These are phyloP conservation scores for Cantharellus cinnabarinus DNA, from an alignment of 768 basidiomycete genomes.

Conservation along the genomic window DNA sequence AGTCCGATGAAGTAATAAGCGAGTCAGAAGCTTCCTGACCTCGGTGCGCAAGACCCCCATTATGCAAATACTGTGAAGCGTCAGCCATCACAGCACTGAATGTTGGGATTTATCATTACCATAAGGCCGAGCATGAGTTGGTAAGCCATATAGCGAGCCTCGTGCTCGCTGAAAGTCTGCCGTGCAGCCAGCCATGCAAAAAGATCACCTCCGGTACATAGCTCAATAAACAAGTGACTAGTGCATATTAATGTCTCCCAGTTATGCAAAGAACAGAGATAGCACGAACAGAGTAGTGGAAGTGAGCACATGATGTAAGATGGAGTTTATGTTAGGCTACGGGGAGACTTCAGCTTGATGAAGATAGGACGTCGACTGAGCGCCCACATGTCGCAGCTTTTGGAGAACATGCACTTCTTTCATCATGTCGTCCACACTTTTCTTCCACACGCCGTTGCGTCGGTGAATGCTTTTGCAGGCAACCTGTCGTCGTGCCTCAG, in stretches of 20 bases:
- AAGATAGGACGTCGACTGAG: not conserved
- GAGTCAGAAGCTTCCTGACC: not conserved
- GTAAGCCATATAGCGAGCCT: slow-evolving; percentile 6
- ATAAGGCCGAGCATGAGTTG: slow-evolving; percentile 7
- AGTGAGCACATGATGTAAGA: not conserved
- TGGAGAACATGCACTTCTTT: slow-evolving; percentile 7
- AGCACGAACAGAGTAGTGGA: not conserved
- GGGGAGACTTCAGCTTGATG: not conserved
- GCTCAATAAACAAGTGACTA: slow-evolving; percentile 8
- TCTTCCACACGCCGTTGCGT: not conserved
- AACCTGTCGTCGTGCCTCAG: not conserved
- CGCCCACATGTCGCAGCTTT: slow-evolving; percentile 4
- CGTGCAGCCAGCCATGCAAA: slow-evolving; percentile 2
- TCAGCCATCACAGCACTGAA: not conserved
- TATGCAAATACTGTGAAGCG: slow-evolving; percentile 6
- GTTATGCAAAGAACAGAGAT: not conserved
- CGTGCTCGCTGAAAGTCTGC: slow-evolving; percentile 1
- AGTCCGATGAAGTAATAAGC: not conserved
- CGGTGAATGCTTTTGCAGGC: slow-evolving; percentile 7
- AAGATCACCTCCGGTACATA: slow-evolving; percentile 8
- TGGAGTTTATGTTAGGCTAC: slow-evolving; percentile 8
- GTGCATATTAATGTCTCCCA: not conserved
- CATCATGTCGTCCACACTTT: slow-evolving; percentile 1
- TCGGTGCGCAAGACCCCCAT: slow-evolving; percentile 4
- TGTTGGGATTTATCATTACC: not conserved